Percentiles rank a stretch among this genome's conserved stretches.
Conservation (phyloP, 2,329 filamentous ascomycete species). For the Penicillium griseofulvum region DNA sequence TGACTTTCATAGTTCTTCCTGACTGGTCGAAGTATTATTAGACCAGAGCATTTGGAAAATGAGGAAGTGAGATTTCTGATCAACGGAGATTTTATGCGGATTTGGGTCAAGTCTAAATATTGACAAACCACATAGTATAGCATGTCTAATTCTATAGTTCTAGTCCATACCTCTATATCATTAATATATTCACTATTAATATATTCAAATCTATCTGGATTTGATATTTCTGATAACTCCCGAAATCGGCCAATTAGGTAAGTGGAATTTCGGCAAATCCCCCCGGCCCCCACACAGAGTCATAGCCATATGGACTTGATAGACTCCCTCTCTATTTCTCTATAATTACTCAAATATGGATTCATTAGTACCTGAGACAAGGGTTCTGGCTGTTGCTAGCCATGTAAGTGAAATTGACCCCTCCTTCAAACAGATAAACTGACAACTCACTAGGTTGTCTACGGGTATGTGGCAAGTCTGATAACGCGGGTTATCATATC, state of each 20-base stretch:
- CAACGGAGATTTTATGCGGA: no score
- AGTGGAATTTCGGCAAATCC: conserved; percentile 10
- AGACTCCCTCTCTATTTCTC: neutral
- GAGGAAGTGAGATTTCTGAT: no score
- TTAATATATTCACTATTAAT: no score
- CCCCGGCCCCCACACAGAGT: conserved; percentile 15
- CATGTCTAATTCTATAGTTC: no score
- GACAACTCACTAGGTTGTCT: conserved; percentile 31
- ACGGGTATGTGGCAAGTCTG: conserved; percentile 28
- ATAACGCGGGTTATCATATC: conserved; percentile 7
- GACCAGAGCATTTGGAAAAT: no score
- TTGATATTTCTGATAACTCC: neutral
- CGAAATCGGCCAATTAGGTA: conserved; percentile 20
- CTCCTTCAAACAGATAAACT: conserved; percentile 35
- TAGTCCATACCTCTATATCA: no score
- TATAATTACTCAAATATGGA: conserved; percentile 31
- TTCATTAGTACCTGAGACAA: conserved; percentile 56
- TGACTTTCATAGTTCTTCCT: no score
- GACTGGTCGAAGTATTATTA: no score
- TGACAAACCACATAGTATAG: no score
- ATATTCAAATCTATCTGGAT: no score
- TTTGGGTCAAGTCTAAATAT: no score
- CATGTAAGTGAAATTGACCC: conserved; percentile 62
- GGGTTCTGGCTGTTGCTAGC: conserved; percentile 84
- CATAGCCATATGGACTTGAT: neutral